Base-by-base conservation (phyloP, 2,329 filamentous ascomycete genomes). In the Pestalotiopsis sp. region DNA sequence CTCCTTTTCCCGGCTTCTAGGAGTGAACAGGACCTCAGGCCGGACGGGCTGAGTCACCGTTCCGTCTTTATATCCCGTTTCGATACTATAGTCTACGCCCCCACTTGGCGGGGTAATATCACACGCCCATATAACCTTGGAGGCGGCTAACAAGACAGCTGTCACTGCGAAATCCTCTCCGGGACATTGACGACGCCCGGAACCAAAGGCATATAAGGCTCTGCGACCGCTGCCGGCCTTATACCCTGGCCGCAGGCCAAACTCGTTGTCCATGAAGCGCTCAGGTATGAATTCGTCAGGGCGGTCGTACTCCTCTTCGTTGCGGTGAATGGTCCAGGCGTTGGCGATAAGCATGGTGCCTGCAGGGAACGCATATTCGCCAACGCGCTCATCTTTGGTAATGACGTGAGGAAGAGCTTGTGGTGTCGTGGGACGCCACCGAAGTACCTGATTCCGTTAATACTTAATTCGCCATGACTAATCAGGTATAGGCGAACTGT, bases 101-200 rank as follows among this genome's bases (percentile, higher is more conserved):
- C 31, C 31, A 36, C 31, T 36, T 7, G 66, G 66, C 2, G 60
- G 49, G 12, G n/a, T 31, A 13, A 67, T 59, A 23, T 67, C 60
- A 17, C 64, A 67, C 9, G 66, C 66, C 66, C 60, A 67, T 27
- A 67, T 27, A 6, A 67, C 13, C 49, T 67, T 67, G 25, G 66
- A 36, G 14, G 60, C 66, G 3, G 66, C 60, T n/a, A 59, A n/a
- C 17, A 66, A 57, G 13, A 68, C 27, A 4, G 67, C 61, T 20
- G 67, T 63, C 5, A 62, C 9, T 14, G 67, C 67, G n/a, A 58
- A 62, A 41, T 62, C 57, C 41, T 68, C 57, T 12, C 67, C 64
- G 20, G 67, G 67, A 20, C 67, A 68, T 20, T 41, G 55, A 7
- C 67, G 67, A 20, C 67, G 67, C 17, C 67, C 67, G 31, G 57